A percentile compares a stretch with the other conserved stretches of the same genome.
Conservation (phyloP, 495 filamentous ascomycete species). For the Umbilicaria muhlenbergii region DNA sequence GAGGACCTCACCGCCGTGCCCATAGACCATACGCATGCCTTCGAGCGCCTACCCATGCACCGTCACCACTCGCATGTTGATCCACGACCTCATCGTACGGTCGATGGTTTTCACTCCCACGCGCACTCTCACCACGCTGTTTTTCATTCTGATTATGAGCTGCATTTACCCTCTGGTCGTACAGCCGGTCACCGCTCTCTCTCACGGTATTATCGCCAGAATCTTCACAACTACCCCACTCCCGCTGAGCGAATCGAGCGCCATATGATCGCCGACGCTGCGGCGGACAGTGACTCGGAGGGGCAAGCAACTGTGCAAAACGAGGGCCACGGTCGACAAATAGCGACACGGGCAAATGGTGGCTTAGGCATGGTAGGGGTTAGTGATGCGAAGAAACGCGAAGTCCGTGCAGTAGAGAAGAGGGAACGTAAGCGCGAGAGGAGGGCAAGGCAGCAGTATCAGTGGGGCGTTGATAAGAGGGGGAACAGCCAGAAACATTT, state of each 20-base stretch:
- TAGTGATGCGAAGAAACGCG: constrained; percentile 49
- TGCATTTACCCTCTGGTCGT: constrained; percentile 82
- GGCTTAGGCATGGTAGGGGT: constrained; percentile 64
- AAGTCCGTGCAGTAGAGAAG: constrained; percentile 47
- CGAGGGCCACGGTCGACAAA: constrained; percentile 39
- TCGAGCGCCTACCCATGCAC: constrained; percentile 42
- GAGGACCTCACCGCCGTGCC: constrained; percentile 59
- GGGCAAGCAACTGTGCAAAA: constrained; percentile 28
- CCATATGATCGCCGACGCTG: constrained; percentile 15
- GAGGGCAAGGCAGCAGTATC: constrained; percentile 38
- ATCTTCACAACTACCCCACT: constrained; percentile 67
- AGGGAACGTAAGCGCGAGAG: constrained; percentile 46
- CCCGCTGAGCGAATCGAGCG: constrained; percentile 41
- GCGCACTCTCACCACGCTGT: constrained; percentile 51
- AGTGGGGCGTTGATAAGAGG: constrained; percentile 46
- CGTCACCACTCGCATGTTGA: constrained; percentile 48
- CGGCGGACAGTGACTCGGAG: constrained; percentile 11
- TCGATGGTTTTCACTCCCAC: constrained; percentile 60
- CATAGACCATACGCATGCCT: constrained; percentile 42
- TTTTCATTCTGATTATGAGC: constrained; percentile 80
- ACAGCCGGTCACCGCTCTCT: constrained; percentile 84
- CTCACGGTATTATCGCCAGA: constrained; percentile 79
- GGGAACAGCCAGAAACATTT: constrained; percentile 66
- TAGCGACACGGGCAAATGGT: constrained; percentile 51
- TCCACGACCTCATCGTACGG: constrained; percentile 47